Percentiles rank a stretch among this genome's conserved stretches.
Conservation (phyloP, 2,329 filamentous ascomycete species). For the Colletotrichum musae region DNA sequence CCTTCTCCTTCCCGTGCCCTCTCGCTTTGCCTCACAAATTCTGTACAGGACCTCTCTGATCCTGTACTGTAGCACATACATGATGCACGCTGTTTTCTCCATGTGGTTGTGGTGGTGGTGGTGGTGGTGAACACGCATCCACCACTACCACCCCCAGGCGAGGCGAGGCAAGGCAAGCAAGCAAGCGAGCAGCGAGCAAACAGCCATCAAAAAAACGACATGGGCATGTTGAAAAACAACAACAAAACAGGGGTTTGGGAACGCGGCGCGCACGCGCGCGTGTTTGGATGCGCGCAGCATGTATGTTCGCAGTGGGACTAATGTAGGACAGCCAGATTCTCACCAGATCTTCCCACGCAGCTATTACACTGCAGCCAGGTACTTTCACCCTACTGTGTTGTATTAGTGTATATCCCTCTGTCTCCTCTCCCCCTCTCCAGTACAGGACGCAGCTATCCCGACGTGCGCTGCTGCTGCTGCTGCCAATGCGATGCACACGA, state of each 20-base stretch:
- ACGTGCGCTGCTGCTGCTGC: slow-evolving; percentile 5
- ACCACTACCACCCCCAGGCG: no score
- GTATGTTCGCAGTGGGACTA: slow-evolving; percentile 21
- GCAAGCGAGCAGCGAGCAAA: slow-evolving; percentile 4
- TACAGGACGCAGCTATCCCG: slow-evolving; percentile 39
- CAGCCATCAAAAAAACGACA: slow-evolving; percentile 4
- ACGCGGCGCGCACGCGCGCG: slow-evolving; percentile 1
- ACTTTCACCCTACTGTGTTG: no score
- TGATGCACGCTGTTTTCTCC: slow-evolving; percentile 11
- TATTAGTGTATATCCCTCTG: no score
- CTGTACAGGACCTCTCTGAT: slow-evolving; percentile 1
- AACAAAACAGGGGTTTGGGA: neutral
- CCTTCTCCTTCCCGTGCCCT: neutral
- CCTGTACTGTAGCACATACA: slow-evolving; percentile 8
- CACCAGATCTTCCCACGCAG: slow-evolving; percentile 37
- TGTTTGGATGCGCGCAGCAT: neutral
- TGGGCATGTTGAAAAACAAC: neutral
- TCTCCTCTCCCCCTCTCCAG: slow-evolving; percentile 1
- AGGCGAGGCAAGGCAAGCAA: no score
- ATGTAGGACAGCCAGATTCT: slow-evolving; percentile 38
- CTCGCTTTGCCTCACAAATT: neutral
- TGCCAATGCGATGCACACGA: slow-evolving; percentile 31
- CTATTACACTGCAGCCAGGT: no score
- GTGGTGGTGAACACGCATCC: no score
- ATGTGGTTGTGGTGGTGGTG: no score